These are phyloP conservation scores for Calonectria naviculata DNA, from an alignment of 2,329 filamentous ascomycete genomes.

Conservation along the genomic window DNA sequence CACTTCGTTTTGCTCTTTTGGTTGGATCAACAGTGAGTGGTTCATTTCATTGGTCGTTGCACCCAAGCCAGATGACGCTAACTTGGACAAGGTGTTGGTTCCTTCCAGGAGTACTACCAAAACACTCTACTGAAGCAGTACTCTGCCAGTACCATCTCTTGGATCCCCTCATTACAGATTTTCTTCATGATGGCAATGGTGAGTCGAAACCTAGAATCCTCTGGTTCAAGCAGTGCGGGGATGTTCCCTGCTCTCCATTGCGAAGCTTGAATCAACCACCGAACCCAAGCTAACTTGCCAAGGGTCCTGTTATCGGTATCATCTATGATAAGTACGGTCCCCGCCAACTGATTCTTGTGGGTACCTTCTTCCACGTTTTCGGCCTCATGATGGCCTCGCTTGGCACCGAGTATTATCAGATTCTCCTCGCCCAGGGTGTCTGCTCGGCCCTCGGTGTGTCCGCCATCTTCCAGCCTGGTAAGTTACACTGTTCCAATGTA, in stretches of 20 bases:
- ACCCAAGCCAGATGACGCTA: not conserved
- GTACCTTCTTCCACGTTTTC: slow-evolving; percentile 68
- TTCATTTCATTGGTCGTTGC: no score
- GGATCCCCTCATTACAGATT: slow-evolving; percentile 67
- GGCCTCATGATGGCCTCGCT: slow-evolving; percentile 73
- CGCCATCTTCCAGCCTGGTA: slow-evolving; percentile 47
- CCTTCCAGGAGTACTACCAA: slow-evolving; percentile 69
- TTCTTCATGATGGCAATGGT: slow-evolving; percentile 63
- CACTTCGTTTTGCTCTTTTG: slow-evolving; percentile 51
- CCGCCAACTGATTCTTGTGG: slow-evolving; percentile 62
- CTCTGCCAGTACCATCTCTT: slow-evolving; percentile 65
- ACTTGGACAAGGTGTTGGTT: slow-evolving; percentile 50
- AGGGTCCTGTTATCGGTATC: slow-evolving; percentile 70
- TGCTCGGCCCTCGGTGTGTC: slow-evolving; percentile 49
- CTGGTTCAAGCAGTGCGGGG: not conserved
- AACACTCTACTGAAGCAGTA: slow-evolving; percentile 57
- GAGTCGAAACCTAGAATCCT: slow-evolving; percentile 18
- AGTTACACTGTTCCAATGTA: not conserved
- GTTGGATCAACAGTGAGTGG: slow-evolving; percentile 57
- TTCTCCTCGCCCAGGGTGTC: slow-evolving; percentile 53
- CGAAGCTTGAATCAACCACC: not conserved
- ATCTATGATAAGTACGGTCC: slow-evolving; percentile 74
- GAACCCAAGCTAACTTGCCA: not conserved
- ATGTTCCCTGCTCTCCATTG: not conserved
- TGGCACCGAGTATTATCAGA: slow-evolving; percentile 51